phyloP scores from a whole-genome alignment of 257 asterid species.

The Mitragyna speciosa region DNA sequence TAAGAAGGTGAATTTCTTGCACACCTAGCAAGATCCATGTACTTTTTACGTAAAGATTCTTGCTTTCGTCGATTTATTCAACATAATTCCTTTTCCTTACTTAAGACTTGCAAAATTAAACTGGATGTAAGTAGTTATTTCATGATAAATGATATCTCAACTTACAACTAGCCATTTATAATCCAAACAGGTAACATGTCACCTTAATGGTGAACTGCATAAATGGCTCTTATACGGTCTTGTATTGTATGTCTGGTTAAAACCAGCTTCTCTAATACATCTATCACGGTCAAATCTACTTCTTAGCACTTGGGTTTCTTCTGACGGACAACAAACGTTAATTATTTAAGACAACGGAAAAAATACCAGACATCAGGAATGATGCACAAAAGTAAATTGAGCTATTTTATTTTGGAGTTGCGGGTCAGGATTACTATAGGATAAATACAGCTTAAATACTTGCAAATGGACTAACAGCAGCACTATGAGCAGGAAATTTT shows the following conservation, averaged over 20 bases:
- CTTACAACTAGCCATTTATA: neutral
- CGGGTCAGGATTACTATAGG: neutral
- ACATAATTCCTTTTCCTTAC: neutral
- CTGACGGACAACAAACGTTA: neutral
- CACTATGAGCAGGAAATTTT: slow-evolving; percentile 9
- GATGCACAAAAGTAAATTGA: neutral
- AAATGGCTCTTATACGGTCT: neutral
- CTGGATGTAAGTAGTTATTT: neutral
- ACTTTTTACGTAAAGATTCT: neutral
- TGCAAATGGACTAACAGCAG: neutral
- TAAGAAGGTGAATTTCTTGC: neutral
- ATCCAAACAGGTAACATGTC: neutral
- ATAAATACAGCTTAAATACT: neutral
- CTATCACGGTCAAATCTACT: neutral
- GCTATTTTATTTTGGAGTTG: neutral
- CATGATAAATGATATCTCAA: neutral
- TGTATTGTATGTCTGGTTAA: neutral
- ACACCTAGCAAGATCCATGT: neutral
- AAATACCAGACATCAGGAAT: neutral
- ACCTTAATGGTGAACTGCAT: neutral
- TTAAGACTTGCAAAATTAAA: neutral
- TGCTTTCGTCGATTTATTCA: too few relatives aligned
- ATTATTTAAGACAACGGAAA: neutral
- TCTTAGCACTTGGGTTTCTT: neutral
- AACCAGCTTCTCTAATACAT: neutral